phyloP scores from a whole-genome alignment of 352 stramenopile genomes.

The Pythium biforme region DNA sequence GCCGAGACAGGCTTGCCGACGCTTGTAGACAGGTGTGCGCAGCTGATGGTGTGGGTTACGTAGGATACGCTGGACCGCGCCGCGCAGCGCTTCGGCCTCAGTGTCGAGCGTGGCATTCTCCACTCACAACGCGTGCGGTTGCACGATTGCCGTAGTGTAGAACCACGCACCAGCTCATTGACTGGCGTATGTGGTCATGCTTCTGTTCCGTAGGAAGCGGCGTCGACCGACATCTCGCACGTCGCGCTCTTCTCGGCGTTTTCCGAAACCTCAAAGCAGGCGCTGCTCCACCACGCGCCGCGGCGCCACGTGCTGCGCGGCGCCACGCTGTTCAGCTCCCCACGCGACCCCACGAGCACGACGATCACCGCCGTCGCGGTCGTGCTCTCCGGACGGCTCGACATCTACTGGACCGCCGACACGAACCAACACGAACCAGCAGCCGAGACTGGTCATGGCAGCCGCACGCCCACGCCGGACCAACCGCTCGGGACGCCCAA shows the following conservation, averaged over 20 bases:
- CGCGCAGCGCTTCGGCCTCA: conserved; percentile 18
- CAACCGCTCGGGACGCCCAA: background rate
- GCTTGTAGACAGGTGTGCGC: too few species aligned
- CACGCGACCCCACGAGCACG: background rate
- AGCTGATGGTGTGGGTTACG: background rate
- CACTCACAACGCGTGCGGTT: conserved; percentile 12
- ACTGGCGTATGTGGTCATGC: background rate
- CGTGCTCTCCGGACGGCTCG: conserved; percentile 41
- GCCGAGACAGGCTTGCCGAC: too few species aligned
- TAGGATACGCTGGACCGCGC: conserved; percentile 28
- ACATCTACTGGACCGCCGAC: conserved; percentile 41
- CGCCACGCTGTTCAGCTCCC: conserved; percentile 12
- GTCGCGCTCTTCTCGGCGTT: conserved; percentile 42
- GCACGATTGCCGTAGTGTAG: too few species aligned
- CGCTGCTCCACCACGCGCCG: conserved; percentile 31
- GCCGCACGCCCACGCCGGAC: background rate
- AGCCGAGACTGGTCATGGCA: background rate
- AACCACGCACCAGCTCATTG: background rate
- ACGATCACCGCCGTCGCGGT: conserved; percentile 30
- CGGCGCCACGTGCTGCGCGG: conserved; percentile 21
- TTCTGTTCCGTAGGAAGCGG: conserved; percentile 25
- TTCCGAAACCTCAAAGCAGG: conserved; percentile 29
- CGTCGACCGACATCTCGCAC: conserved; percentile 37
- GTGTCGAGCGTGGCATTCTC: conserved; percentile 13
- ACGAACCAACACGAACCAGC: background rate